Evolutionary conservation across 495 filamentous ascomycete species (phyloP).

Genomic region (Hypoxylon fuscum): DNA sequence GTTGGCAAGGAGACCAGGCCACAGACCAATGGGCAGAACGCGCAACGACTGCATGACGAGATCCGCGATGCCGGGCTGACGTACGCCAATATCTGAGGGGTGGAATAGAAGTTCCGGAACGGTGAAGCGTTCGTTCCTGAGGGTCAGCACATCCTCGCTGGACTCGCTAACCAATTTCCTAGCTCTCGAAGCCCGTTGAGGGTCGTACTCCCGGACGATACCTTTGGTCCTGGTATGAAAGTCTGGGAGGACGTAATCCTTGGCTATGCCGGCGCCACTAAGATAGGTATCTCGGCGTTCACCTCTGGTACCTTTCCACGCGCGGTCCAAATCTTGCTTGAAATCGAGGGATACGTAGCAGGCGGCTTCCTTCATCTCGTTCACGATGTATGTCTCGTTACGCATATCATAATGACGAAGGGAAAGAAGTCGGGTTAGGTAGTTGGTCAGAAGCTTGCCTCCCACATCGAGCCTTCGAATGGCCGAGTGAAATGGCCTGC

Average conservation of each 20-base stretch:
- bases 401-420: slow-evolving; percentile 93
- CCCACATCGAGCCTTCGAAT: slow-evolving; percentile 90
- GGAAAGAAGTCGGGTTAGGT: slow-evolving; percentile 88
- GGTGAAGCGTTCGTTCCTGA: slow-evolving; percentile 90
- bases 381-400: slow-evolving; percentile 90
- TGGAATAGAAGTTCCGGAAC: slow-evolving; percentile 91
- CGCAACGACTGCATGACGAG: slow-evolving; percentile 82
- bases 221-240: slow-evolving; percentile 81
- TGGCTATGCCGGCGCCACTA: slow-evolving; percentile 75
- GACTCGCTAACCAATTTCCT: slow-evolving; percentile 65
- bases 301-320: slow-evolving; percentile 80
- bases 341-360: slow-evolving; percentile 88
- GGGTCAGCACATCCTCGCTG: slow-evolving; percentile 82
- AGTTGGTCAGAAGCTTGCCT: slow-evolving; percentile 94
- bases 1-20: slow-evolving; percentile 84
- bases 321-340: slow-evolving; percentile 76
- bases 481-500: slow-evolving; percentile 79
- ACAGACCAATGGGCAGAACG: slow-evolving; percentile 77
- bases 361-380: slow-evolving; percentile 91
- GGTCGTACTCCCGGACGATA: slow-evolving; percentile 78
- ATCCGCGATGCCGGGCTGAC: slow-evolving; percentile 82
- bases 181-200: slow-evolving; percentile 61
- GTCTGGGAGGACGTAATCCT: slow-evolving; percentile 94
- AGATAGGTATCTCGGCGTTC: slow-evolving; percentile 54
- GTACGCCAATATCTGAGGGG: slow-evolving; percentile 86